Base-by-base conservation (phyloP, 73 alveolate genomes). In the Blepharisma stoltei region DNA sequence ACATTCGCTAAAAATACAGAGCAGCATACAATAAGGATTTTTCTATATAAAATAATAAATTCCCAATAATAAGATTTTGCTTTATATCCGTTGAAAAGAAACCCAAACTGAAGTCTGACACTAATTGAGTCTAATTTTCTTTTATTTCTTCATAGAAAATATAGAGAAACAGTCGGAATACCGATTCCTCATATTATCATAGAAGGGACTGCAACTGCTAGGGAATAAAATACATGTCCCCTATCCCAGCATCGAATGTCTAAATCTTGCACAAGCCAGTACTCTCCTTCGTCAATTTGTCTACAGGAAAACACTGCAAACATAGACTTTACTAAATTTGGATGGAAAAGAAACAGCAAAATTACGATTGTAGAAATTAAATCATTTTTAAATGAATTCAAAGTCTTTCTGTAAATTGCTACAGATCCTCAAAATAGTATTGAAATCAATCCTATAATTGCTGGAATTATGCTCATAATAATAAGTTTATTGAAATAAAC, bases 1-100 rank as follows among this genome's bases (percentile, higher is more conserved):
- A 20, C 47, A 60, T 38, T 60, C 5, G 14, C 73, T 38, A 69
- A 38, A 81, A 85, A 79, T 5, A 82, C 88, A 11, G 84, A 47
- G 7, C 81, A 70, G 32, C 81, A 47, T 8, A 85, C 81, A n/a
- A 85, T 23, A 4, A 83, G 52, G 44, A 85, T 43, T 50, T 85
- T 85, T 69, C 87, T 80, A 55, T 60, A 81, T 75, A 85, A 54
- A 8, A 85, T 85, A 18, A 81, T 8, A 6, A 70, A 44, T 60
- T 86, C 94, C 94, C 94, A 86, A 80, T 69, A 86, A 70, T 83
- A 86, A 55, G 18, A 75, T 37, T 76, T 77, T 49, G 46, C 70
- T 41, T 80, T 68, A 73, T 86, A 86, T 1, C 94, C 94, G 48
- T 45, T 55, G 68, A 82, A 86, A 2, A 86, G 67, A 55, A 86